Base-by-base conservation (phyloP, 371 early-diverging fungal species). In the Mortierella sp. region DNA sequence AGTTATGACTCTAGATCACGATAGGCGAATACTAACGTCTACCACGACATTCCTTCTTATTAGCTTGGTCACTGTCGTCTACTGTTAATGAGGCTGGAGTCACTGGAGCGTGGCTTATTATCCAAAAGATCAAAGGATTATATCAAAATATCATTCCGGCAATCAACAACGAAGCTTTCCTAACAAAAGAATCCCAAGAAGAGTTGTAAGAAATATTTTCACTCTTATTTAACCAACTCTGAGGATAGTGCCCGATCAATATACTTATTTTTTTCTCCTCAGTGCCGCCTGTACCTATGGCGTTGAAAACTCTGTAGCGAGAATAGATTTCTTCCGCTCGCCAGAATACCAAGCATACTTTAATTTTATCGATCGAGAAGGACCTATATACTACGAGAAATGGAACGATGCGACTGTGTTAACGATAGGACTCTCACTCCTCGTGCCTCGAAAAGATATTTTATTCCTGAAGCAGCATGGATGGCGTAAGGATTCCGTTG, bases 291-390 rank as follows among this genome's bases (percentile, higher is more conserved):
- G 76, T 26, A 35, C 76, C 12, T 76, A 70, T 35, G 68, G 64
- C 5, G 66, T 71, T 43, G 62, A 71, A 42, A 76, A 70, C 56
- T 76, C 76, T 5, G 60, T 76, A 17, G 67, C 43, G 1, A 57
- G 71, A 19, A 34, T 67, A 45, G 68, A 70, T 37, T 76, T 71
- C 63, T 71, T 76, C 51, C 71, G 76, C 13, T 76, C 76, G 0
- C 64, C 57, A 19, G 67, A 15, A 23, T 76, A 76, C 64, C 37
- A 35, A 0, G 62, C 58, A 29, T 59, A 70, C 43, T 71, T 71
- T 54, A 54, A 70, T 43, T 57, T 57, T 57, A 42, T 76, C 10
- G 76, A 76, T 9, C 26, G 59, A 40, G 51, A 66, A 15, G 76
- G 76, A 12, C 64, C 70, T 1, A 62, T 76, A 54, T 76, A 71